Evolutionary conservation across 1,139 yeast species (phyloP).

Genomic region (Hyphopichia wangnamkhiaoensis): DNA sequence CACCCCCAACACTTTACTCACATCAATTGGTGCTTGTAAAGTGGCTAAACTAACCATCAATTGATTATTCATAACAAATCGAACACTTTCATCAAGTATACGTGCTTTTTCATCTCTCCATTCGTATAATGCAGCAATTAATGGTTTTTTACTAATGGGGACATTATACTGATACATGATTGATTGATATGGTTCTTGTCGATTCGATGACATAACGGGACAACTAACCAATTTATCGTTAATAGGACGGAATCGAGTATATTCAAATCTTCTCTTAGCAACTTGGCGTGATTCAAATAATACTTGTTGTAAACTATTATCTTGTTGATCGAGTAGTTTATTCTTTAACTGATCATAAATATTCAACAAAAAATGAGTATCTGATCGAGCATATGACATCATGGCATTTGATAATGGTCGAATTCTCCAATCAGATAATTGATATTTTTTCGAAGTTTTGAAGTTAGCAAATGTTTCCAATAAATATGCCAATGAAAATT

Average conservation of each 20-base stretch:
- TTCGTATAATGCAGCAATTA: constrained; percentile 62
- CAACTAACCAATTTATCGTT: constrained; percentile 39
- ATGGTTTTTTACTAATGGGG: constrained; percentile 52
- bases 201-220: constrained; percentile 48
- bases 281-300: constrained; percentile 77
- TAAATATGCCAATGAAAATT: constrained; percentile 80
- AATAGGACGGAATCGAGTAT: constrained; percentile 59
- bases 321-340: constrained; percentile 48
- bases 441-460: constrained; percentile 91
- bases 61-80: constrained; percentile 84
- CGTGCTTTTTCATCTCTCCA: constrained; percentile 88
- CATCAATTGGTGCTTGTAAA: constrained; percentile 54
- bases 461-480: constrained; percentile 80
- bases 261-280: constrained; percentile 81
- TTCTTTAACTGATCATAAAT: constrained; percentile 78
- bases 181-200: constrained; percentile 57
- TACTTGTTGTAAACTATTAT: constrained; percentile 44
- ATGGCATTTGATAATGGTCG: constrained; percentile 81
- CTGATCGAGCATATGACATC: constrained; percentile 89
- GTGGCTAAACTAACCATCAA: constrained; percentile 64
- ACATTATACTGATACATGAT: constrained; percentile 69
- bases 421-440: constrained; percentile 94
- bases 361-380: constrained; percentile 85
- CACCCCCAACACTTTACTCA: constrained; percentile 55
- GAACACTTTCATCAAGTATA: constrained; percentile 75